Evolutionary conservation across 257 asterid genomes (phyloP).

Genomic region (Lycium barbarum): DNA sequence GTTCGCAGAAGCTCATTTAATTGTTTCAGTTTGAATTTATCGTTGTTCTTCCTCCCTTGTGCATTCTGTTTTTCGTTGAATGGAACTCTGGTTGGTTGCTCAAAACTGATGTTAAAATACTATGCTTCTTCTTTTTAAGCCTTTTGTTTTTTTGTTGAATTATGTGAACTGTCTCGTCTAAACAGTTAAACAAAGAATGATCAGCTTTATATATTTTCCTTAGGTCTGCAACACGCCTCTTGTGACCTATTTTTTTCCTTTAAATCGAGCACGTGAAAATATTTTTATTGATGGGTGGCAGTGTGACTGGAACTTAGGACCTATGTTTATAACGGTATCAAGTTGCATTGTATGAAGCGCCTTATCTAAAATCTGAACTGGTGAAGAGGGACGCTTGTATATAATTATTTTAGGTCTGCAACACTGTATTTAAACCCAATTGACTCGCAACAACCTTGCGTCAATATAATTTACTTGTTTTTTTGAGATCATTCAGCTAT

Average conservation of each 20-base stretch:
- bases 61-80: slow-evolving; percentile 7
- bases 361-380: not conserved
- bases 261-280: not conserved
- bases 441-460: slow-evolving; percentile 8
- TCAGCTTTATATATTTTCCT: not conserved
- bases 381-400: not conserved
- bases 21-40: not conserved
- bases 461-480: not conserved
- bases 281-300: not conserved
- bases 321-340: not conserved
- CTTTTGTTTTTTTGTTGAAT: not conserved
- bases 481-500: slow-evolving; percentile 1
- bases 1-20: not conserved
- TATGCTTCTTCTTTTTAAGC: slow-evolving; percentile 9
- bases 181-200: not conserved
- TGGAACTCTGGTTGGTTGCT: not conserved
- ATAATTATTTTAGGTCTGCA: not conserved
- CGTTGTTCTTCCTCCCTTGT: not conserved
- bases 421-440: not conserved
- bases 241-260: not conserved
- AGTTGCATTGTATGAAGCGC: not conserved
- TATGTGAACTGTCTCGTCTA: not conserved
- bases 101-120: not conserved
- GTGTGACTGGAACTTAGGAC: not conserved
- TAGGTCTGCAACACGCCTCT: not conserved